A percentile compares a stretch with the other conserved stretches of the same genome.
These are phyloP conservation scores for Przewalskia tangutica DNA, from an alignment of 257 asterid species.

Conservation along the genomic window DNA sequence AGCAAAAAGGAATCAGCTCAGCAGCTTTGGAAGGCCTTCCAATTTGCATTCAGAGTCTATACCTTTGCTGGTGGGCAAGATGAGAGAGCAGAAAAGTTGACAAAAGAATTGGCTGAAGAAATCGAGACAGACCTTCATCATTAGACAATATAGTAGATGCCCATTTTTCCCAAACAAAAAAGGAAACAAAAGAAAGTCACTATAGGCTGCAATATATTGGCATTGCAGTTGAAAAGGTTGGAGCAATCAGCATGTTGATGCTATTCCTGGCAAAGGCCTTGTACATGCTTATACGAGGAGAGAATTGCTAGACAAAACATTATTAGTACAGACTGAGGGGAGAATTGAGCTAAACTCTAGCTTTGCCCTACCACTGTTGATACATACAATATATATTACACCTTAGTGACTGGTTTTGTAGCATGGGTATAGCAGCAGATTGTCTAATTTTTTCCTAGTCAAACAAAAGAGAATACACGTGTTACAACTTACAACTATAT, in stretches of 20 bases:
- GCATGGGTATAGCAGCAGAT: neutral
- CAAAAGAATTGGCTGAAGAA: constrained; percentile 67
- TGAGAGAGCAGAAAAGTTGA: constrained; percentile 70
- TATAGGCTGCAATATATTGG: constrained; percentile 2
- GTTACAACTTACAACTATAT: neutral
- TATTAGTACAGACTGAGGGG: neutral
- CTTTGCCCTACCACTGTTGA: constrained; percentile 2
- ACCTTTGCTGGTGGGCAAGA: constrained; percentile 88
- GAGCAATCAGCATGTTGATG: constrained; percentile 1
- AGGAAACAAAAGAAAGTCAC: constrained; percentile 2
- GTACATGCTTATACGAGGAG: neutral
- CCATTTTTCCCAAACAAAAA: neutral
- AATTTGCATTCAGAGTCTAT: constrained; percentile 72
- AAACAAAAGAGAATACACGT: neutral
- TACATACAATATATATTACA: neutral
- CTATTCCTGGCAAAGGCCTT: neutral
- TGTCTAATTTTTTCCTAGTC: neutral
- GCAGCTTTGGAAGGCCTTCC: constrained; percentile 78
- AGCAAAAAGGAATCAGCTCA: constrained; percentile 40
- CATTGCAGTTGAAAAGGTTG: neutral
- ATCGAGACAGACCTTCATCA: constrained; percentile 42
- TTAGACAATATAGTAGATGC: neutral
- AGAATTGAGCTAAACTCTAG: constrained; percentile 10
- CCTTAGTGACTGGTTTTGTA: constrained; percentile 10
- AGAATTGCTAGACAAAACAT: neutral